A percentile compares a stretch with the other conserved stretches of the same genome.
These are phyloP conservation scores for Phaffia rhodozyma DNA, from an alignment of 1,284 basidiomycete genomes.

Conservation along the genomic window DNA sequence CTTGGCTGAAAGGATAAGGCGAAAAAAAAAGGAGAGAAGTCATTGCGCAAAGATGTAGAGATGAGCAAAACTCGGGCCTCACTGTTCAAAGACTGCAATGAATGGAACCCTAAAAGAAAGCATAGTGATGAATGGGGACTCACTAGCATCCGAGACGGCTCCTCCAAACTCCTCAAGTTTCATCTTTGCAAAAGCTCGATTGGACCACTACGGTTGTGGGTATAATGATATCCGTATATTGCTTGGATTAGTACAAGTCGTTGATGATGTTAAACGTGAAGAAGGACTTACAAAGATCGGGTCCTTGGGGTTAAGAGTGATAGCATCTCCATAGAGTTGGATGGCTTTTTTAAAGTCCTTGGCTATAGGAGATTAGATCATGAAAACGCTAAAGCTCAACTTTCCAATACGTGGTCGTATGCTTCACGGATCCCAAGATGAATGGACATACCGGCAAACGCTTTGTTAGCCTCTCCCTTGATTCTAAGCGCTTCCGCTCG, in stretches of 20 bases:
- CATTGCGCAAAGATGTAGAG: neutral
- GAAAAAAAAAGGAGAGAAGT: neutral
- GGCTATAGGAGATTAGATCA: constrained; percentile 31
- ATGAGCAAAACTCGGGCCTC: neutral
- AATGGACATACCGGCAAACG: constrained; percentile 53
- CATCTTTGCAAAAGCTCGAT: constrained; percentile 39
- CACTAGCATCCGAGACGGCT: constrained; percentile 36
- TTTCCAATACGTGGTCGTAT: neutral
- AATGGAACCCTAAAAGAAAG: neutral
- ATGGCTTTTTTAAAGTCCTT: constrained; percentile 54
- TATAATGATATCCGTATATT: neutral
- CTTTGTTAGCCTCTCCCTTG: constrained; percentile 75
- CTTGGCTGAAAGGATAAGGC: constrained; percentile 43
- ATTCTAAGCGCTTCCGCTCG: constrained; percentile 52
- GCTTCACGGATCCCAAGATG: neutral
- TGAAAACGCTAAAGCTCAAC: neutral
- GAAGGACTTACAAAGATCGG: constrained; percentile 26
- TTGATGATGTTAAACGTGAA: neutral
- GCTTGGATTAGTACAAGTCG: neutral
- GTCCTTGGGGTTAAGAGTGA: constrained; percentile 57
- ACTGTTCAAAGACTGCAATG: neutral
- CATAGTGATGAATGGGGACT: constrained; percentile 8
- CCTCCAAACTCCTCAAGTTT: constrained; percentile 41
- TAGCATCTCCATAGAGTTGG: constrained; percentile 60
- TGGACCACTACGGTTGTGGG: constrained; percentile 27